Conservation (phyloP, 2,329 filamentous ascomycete species). For the Graphiopsis chlorocephala region DNA sequence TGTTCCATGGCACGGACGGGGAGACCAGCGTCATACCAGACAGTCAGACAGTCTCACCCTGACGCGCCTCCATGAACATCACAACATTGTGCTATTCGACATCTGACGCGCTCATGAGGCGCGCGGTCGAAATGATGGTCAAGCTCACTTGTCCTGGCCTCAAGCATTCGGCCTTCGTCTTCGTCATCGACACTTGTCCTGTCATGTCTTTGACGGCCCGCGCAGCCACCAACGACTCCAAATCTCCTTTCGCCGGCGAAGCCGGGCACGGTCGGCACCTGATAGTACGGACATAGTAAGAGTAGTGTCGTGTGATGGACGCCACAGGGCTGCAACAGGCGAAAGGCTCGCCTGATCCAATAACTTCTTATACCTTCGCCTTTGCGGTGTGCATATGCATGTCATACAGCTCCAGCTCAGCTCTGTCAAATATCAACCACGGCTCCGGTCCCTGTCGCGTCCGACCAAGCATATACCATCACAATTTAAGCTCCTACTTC, state of each 20-base stretch:
- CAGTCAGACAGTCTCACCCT: constrained; percentile 8
- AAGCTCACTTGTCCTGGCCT: neutral
- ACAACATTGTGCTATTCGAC: neutral
- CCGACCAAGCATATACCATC: neutral
- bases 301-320: neutral
- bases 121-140: neutral
- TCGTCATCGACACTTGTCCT: neutral
- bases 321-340: constrained; percentile 1
- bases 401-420: constrained; percentile 6
- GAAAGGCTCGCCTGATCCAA: neutral
- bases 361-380: neutral
- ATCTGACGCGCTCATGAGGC: neutral
- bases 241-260: constrained; percentile 4
- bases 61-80: neutral
- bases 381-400: neutral
- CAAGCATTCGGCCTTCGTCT: neutral
- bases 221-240: neutral
- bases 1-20: neutral
- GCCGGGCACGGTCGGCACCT: neutral
- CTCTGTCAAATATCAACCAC: neutral
- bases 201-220: neutral
- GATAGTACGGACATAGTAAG: neutral
- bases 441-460: neutral
- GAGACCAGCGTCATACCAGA: constrained; percentile 4
- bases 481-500: neutral